Conservation (phyloP, 2,329 filamentous ascomycete genomes). For the Colletotrichum brevisporum region DNA sequence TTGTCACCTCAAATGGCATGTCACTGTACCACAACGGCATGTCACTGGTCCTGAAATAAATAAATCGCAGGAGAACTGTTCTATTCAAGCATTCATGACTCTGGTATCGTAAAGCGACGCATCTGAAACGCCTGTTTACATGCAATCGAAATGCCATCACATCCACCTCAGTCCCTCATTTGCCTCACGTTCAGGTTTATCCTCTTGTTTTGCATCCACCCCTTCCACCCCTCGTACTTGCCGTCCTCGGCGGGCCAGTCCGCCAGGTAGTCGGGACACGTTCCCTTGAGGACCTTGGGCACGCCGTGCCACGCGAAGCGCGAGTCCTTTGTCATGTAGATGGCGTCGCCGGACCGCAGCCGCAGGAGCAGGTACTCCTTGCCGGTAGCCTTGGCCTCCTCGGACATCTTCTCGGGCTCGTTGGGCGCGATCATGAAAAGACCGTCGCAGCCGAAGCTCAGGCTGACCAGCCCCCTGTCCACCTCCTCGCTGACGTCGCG, state of each 20-base stretch:
- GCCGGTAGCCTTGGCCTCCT: conserved; percentile 43
- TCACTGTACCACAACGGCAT: no score
- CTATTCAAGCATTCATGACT: not conserved
- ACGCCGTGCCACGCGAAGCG: conserved; percentile 97
- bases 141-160: not conserved
- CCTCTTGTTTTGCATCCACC: conserved; percentile 90
- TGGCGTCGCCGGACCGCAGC: conserved; percentile 86
- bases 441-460: conserved; percentile 91
- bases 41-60: no score
- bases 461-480: conserved; percentile 82
- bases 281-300: conserved; percentile 84
- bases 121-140: not conserved
- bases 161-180: conserved; percentile 74
- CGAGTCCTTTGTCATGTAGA: conserved; percentile 88
- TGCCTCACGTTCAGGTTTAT: conserved; percentile 95
- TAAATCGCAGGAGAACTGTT: no score
- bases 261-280: conserved; percentile 81
- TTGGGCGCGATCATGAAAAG: conserved; percentile 87
- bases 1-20: no score
- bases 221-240: conserved; percentile 78
- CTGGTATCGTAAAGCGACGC: conserved; percentile 6
- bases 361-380: conserved; percentile 73
- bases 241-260: conserved; percentile 79
- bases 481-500: conserved; percentile 92
- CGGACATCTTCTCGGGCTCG: conserved; percentile 41